These are phyloP conservation scores for Monosporozyma yasuniensis DNA, from an alignment of 805 yeast species.

Conservation along the genomic window DNA sequence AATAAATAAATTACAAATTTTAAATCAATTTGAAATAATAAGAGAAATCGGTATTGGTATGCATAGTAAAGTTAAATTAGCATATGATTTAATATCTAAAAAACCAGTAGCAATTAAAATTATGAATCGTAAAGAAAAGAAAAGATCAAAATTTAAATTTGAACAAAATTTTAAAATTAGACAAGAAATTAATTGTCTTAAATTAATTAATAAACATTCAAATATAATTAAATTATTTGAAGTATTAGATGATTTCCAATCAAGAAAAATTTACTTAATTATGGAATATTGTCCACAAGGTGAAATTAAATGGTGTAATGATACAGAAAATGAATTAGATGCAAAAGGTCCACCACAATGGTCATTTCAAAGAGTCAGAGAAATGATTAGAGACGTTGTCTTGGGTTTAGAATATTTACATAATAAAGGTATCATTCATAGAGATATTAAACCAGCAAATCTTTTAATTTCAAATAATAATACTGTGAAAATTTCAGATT, in stretches of 20 bases:
- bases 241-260: constrained; percentile 76
- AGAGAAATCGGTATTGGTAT: constrained; percentile 91
- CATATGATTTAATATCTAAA: constrained; percentile 54
- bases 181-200: constrained; percentile 90
- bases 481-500: constrained; percentile 87
- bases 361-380: constrained; percentile 56
- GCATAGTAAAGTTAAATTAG: constrained; percentile 96
- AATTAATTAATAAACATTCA: constrained; percentile 76
- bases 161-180: constrained; percentile 60
- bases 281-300: constrained; percentile 86
- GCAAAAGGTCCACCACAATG: constrained; percentile 55
- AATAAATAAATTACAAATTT: constrained; percentile 62
- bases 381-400: constrained; percentile 72
- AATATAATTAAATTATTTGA: constrained; percentile 82
- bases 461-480: constrained; percentile 60
- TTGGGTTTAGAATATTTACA: constrained; percentile 87
- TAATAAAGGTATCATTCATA: constrained; percentile 80
- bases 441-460: constrained; percentile 95
- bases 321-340: constrained; percentile 32
- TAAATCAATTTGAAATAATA: constrained; percentile 84
- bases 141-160: constrained; percentile 6
- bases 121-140: constrained; percentile 56
- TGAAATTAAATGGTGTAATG: constrained; percentile 69
- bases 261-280: constrained; percentile 81
- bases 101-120: constrained; percentile 87